phyloP scores from a whole-genome alignment of 2,329 filamentous ascomycete genomes.

The Stylonectria norvegica region DNA sequence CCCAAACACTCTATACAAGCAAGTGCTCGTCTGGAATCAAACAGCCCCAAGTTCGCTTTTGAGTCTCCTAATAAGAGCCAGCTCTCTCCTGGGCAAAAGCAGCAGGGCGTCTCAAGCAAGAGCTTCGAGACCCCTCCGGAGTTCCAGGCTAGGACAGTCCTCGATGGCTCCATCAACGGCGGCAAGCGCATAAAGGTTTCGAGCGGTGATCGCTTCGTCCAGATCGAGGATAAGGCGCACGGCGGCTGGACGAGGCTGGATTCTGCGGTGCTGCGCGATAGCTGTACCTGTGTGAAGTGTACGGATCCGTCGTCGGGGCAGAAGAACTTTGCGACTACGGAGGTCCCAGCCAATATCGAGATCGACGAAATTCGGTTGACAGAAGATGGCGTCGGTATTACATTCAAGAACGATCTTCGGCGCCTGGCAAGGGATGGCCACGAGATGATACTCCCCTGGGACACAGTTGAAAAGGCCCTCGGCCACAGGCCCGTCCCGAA shows the following conservation, averaged over 20 bases:
- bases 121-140: constrained; percentile 6
- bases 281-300: constrained; percentile 51
- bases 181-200: constrained; percentile 21
- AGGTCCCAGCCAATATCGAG: constrained; percentile 35
- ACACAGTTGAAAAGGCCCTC: constrained; percentile 35
- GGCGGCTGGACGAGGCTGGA: constrained; percentile 26
- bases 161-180: constrained; percentile 7
- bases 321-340: constrained; percentile 47
- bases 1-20: constrained; percentile 9
- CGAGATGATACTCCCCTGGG: constrained; percentile 33
- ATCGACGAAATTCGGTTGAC: constrained; percentile 30
- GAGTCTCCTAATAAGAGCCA: constrained; percentile 10
- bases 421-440: constrained; percentile 31
- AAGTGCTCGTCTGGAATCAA: constrained; percentile 15
- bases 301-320: constrained; percentile 58
- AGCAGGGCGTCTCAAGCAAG: constrained; percentile 10
- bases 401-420: constrained; percentile 54
- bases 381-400: constrained; percentile 48
- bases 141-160: constrained; percentile 11
- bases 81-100: background rate
- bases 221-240: constrained; percentile 19
- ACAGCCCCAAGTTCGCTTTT: constrained; percentile 4
- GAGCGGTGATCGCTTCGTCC: constrained; percentile 26
- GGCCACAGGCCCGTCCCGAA: constrained; percentile 18
- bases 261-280: constrained; percentile 46